These are phyloP conservation scores for Sherardia arvensis DNA, from an alignment of 257 asterid genomes.

Conservation along the genomic window DNA sequence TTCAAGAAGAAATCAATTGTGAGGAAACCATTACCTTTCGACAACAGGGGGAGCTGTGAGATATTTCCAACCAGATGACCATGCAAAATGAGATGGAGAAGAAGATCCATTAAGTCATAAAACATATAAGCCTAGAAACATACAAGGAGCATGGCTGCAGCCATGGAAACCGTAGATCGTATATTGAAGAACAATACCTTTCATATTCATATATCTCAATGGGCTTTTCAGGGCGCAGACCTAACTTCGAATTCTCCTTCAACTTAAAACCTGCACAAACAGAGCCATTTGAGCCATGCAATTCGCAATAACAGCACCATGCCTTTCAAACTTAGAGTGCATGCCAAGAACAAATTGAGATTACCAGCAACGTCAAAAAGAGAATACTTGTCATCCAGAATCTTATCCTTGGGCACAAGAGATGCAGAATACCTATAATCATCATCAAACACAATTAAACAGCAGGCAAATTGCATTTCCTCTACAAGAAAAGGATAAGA, in stretches of 20 bases:
- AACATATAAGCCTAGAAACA: slow-evolving; percentile 5
- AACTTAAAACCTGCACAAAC: slow-evolving; percentile 57
- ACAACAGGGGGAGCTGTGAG: slow-evolving; percentile 91
- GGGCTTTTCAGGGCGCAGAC: slow-evolving; percentile 90
- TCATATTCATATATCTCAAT: slow-evolving; percentile 87
- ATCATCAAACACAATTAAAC: neutral
- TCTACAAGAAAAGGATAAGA: neutral
- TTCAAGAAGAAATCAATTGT: neutral
- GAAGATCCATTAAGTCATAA: slow-evolving; percentile 24
- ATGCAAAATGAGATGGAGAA: slow-evolving; percentile 27
- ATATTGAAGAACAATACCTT: slow-evolving; percentile 31
- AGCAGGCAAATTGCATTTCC: neutral
- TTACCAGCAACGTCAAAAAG: slow-evolving; percentile 66
- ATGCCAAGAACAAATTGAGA: neutral
- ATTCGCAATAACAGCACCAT: neutral
- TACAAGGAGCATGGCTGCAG: neutral
- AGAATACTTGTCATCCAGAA: slow-evolving; percentile 73
- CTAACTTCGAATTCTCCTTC: slow-evolving; percentile 77
- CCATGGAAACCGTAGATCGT: neutral
- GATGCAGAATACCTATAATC: slow-evolving; percentile 80
- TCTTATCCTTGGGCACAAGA: slow-evolving; percentile 53
- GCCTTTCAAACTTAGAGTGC: no score
- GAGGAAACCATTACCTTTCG: slow-evolving; percentile 50
- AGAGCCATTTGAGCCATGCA: neutral
- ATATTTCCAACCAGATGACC: slow-evolving; percentile 28